Base-by-base conservation (phyloP, 2,329 filamentous ascomycete species). In the Fusarium sp. region DNA sequence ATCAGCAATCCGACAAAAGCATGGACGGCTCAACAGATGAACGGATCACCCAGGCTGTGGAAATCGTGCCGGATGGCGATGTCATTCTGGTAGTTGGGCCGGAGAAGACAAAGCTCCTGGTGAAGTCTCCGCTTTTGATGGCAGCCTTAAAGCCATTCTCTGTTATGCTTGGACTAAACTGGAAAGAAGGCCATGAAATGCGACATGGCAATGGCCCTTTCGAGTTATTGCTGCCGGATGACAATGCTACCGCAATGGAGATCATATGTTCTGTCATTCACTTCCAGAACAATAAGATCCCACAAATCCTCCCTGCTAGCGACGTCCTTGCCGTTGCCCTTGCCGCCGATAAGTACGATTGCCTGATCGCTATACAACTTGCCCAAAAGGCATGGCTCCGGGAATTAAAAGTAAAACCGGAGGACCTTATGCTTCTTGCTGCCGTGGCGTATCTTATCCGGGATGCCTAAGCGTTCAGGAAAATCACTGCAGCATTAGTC, bases 331-430 rank as follows among this genome's bases (percentile, higher is more conserved):
- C 30, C 2, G 6, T 51, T 10, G 12, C 28, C 0, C 0, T 51
- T 2, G 17, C 48, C 8, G 30, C 48, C 24, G 30, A 24, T 0
- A 51, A 35, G 30, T 51, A 51, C 5, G 17, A 51, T 35, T 51
- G 8, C 8, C 17, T 24, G 2, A 35, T 14, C 5, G 22, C 48
- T 22, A 0, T 32, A 5, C n/a, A n/a, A n/a, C n/a, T n/a, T n/a
- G n/a, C n/a, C n/a, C n/a, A n/a, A n/a, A n/a, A n/a, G n/a, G n/a
- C n/a, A n/a, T n/a, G n/a, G n/a, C n/a, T n/a, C n/a, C n/a, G 22
- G 2, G 11, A 32, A 4, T 0, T 3, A 0, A 24, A 24, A 7
- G 22, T 0, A 0, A 18, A 32, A 1, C 1, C 22, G 3, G 3
- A 7, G 5, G 15, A 51, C 0, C 22, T 24, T 2, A 51, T 35